A percentile compares a stretch with the other conserved stretches of the same genome.
Conservation (phyloP, 805 yeast species). For the Hanseniaspora nectarophila region DNA sequence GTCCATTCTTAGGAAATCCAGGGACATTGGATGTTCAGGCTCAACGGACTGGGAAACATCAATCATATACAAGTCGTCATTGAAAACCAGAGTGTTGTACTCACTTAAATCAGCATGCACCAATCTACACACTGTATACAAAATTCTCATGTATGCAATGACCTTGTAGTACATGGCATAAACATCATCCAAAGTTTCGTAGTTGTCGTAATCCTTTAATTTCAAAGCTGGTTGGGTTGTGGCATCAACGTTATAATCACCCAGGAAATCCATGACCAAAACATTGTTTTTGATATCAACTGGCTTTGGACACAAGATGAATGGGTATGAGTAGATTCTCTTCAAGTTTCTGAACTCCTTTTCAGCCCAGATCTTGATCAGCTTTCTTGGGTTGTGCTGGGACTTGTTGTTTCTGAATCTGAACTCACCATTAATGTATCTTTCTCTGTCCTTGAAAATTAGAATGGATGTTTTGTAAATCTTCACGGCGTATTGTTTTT, state of each 20-base stretch:
- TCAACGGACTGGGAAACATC: conserved; percentile 97
- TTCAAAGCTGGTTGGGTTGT: conserved; percentile 60
- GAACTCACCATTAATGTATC: conserved; percentile 93
- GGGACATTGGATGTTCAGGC: conserved; percentile 93
- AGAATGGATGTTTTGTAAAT: conserved; percentile 91
- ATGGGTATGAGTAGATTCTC: conserved; percentile 59
- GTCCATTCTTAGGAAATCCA: conserved; percentile 94
- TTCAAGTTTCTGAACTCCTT: conserved; percentile 90
- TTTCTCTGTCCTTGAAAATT: conserved; percentile 92
- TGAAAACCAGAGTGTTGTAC: conserved; percentile 79
- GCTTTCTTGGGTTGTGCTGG: conserved; percentile 87
- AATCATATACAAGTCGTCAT: conserved; percentile 66
- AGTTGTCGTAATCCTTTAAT: conserved; percentile 62
- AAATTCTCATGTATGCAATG: conserved; percentile 70
- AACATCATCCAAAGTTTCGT: conserved; percentile 40
- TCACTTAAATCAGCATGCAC: conserved; percentile 97
- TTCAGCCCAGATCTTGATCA: conserved; percentile 98
- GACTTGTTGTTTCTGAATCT: conserved; percentile 76
- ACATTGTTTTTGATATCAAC: conserved; percentile 80
- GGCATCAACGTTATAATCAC: conserved; percentile 31
- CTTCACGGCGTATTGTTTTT: conserved; percentile 65
- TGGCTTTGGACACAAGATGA: conserved; percentile 88
- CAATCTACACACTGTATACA: conserved; percentile 77
- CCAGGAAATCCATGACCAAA: conserved; percentile 82
- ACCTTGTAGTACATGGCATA: conserved; percentile 61